These are phyloP conservation scores for Phialophora chinensis DNA, from an alignment of 2,329 filamentous ascomycete species.

Conservation along the genomic window DNA sequence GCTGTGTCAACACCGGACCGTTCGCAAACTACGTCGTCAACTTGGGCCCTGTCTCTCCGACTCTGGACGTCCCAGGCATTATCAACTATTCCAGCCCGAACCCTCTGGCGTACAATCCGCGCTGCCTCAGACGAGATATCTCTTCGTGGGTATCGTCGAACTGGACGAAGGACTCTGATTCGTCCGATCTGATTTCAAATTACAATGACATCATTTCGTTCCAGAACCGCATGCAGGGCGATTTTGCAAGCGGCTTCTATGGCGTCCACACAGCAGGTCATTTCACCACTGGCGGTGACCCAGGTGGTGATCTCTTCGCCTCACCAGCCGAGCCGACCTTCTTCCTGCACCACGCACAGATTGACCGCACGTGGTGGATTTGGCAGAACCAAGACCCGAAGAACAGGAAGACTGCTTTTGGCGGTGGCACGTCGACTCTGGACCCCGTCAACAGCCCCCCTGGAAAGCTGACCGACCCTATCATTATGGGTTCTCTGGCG, in stretches of 20 bases:
- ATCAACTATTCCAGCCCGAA: slow-evolving; percentile 32
- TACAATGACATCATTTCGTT: slow-evolving; percentile 32
- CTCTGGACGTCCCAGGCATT: slow-evolving; percentile 28
- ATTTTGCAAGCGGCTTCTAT: slow-evolving; percentile 30
- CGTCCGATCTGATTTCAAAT: slow-evolving; percentile 27
- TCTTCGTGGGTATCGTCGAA: slow-evolving; percentile 35
- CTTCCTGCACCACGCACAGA: slow-evolving; percentile 35
- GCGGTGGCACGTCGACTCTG: slow-evolving; percentile 31
- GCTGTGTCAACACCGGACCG: slow-evolving; percentile 39
- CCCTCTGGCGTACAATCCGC: slow-evolving; percentile 35
- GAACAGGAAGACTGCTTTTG: slow-evolving; percentile 28
- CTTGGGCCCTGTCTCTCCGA: slow-evolving; percentile 41
- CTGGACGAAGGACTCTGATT: slow-evolving; percentile 36
- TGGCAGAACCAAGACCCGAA: slow-evolving; percentile 36
- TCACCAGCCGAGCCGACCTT: slow-evolving; percentile 34
- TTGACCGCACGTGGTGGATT: slow-evolving; percentile 35
- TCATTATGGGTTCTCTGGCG: slow-evolving; percentile 28
- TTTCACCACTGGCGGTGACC: slow-evolving; percentile 36
- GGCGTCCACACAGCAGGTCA: slow-evolving; percentile 35
- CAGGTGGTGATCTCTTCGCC: slow-evolving; percentile 35
- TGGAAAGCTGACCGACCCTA: slow-evolving; percentile 32
- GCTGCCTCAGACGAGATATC: slow-evolving; percentile 35
- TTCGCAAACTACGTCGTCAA: slow-evolving; percentile 46
- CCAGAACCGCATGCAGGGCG: slow-evolving; percentile 33
- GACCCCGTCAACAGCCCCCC: slow-evolving; percentile 30